These are phyloP conservation scores for Candida sphagnicola DNA, from an alignment of 805 yeast genomes.

Conservation along the genomic window DNA sequence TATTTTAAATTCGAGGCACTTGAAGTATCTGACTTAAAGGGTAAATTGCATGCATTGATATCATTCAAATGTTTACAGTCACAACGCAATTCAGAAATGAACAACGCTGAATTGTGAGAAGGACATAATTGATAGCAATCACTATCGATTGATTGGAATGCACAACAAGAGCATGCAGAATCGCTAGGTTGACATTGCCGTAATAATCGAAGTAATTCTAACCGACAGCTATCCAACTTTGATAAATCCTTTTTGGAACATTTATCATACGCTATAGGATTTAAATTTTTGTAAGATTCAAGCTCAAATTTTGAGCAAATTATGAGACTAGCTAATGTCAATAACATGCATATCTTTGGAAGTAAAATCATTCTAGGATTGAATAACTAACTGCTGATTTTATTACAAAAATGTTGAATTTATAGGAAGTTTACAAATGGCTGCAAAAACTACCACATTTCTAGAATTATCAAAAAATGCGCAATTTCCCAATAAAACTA, in stretches of 20 bases:
- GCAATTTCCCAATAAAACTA: too few species aligned
- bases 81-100: conserved; percentile 34
- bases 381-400: too few species aligned
- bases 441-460: not conserved
- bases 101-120: conserved; percentile 44
- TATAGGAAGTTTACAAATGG: too few species aligned
- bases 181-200: conserved; percentile 52
- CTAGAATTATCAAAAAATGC: too few species aligned
- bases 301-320: conserved; percentile 9
- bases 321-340: not conserved
- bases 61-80: conserved; percentile 20
- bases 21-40: conserved; percentile 42
- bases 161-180: conserved; percentile 55
- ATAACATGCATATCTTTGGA: too few species aligned
- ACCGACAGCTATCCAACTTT: conserved; percentile 41
- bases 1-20: too few species aligned
- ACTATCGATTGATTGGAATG: conserved; percentile 44
- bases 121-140: conserved; percentile 49
- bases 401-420: too few species aligned
- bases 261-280: conserved; percentile 36
- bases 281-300: conserved; percentile 42
- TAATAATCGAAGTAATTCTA: conserved; percentile 41
- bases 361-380: too few species aligned
- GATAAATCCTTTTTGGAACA: conserved; percentile 44
- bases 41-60: conserved; percentile 48